Evolutionary conservation across 495 filamentous ascomycete species (phyloP), one percentile per base, ranked within the genome.

Genomic region (Neurospora terricola): DNA sequence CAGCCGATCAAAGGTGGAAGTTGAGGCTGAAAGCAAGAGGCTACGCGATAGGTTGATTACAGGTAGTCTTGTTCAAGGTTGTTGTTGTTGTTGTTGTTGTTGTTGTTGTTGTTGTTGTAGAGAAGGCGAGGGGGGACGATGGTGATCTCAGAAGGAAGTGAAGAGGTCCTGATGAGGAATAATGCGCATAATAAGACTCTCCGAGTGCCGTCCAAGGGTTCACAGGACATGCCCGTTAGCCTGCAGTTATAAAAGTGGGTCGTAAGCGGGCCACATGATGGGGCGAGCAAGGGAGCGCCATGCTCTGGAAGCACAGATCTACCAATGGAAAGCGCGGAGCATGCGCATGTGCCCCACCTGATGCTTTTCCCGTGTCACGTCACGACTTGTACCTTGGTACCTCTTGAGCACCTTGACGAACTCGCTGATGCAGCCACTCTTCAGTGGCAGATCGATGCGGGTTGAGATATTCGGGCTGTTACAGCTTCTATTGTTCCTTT

Each of bases 151-250:
- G 74, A 72, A 40, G 43, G 73, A 70, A 72, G 71, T 66, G 18
- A 70, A 38, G 36, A 39, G 59, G 62, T 36, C 38, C 36, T 43
- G 34, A 71, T 75, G 74, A 74, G 77, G 76, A 76, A 77, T 77
- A 80, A 80, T 78, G 79, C 78, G 79, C 80, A 75, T 78, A 80
- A 80, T 81, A 80, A 81, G 79, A 79, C 34, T 38, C 37, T 42
- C 70, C 37, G 70, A 70, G 48, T 66, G 37, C 59, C 66, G 38
- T 62, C 66, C 43, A 74, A 74, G 54, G 54, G 54, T 66, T 72
- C 71, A 62, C 79, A 79, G 71, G 71, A 34, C n/a, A 69, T 71
- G 30, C 23, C 36, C 68, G 38, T 9, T 27, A 71, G 69, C 71
- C 73, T 74, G 70, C 43, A 38, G 68, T 34, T 9, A 66, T 1